phyloP scores from a whole-genome alignment of 2,329 filamentous ascomycete species.

The Clarireedia hainanense region DNA sequence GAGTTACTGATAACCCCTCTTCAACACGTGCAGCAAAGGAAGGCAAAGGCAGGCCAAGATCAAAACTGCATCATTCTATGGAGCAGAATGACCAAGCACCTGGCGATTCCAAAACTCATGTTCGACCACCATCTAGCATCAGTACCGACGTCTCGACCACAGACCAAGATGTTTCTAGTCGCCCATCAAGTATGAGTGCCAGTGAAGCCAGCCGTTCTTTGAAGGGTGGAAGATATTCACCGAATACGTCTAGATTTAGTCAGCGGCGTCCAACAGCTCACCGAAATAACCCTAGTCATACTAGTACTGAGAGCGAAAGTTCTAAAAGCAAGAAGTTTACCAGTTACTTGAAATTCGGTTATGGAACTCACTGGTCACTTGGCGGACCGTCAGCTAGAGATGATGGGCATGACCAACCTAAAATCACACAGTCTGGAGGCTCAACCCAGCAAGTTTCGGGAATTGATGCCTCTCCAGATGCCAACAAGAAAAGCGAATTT shows the following conservation, averaged over 20 bases:
- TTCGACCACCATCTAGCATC: background rate
- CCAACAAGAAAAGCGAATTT: background rate
- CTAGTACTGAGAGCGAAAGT: constrained; percentile 17
- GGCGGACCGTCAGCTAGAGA: constrained; percentile 23
- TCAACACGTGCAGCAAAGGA: constrained; percentile 44
- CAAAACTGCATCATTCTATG: background rate
- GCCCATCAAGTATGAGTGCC: background rate
- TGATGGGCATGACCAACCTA: background rate
- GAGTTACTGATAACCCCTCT: constrained; percentile 69
- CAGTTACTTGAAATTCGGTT: constrained; percentile 58
- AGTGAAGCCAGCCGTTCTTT: background rate
- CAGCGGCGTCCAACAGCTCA: constrained; percentile 10
- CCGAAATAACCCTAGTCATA: constrained; percentile 13
- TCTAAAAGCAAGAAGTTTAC: constrained; percentile 39
- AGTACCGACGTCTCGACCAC: background rate
- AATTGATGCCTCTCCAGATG: background rate
- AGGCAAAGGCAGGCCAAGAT: constrained; percentile 13
- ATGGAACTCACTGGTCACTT: constrained; percentile 58
- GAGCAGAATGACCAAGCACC: background rate
- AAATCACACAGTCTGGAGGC: background rate
- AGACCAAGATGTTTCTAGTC: background rate
- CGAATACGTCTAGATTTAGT: background rate
- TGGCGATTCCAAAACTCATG: background rate
- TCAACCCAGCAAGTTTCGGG: background rate
- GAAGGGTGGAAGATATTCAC: background rate